Conservation (phyloP, 2,329 filamentous ascomycete genomes). For the Thermomyces lanuginosus region DNA sequence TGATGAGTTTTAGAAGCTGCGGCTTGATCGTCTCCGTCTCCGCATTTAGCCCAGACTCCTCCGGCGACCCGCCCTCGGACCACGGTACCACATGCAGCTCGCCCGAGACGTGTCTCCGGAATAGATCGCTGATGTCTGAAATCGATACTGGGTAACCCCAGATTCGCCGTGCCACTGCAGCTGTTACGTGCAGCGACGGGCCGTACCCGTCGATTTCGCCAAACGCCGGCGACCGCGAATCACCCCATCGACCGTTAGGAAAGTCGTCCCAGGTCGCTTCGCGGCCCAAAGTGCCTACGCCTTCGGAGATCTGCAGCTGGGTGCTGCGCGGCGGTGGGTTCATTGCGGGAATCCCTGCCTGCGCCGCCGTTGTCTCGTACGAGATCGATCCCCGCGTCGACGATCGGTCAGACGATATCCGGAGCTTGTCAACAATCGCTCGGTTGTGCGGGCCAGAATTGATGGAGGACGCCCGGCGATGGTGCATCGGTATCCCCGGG, state of each 20-base stretch:
- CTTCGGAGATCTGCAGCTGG: slow-evolving; percentile 84
- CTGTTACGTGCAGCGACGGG: slow-evolving; percentile 79
- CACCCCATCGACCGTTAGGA: slow-evolving; percentile 89
- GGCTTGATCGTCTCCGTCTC: slow-evolving; percentile 71
- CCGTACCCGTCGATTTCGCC: slow-evolving; percentile 98
- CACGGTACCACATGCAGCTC: slow-evolving; percentile 71
- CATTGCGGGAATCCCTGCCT: slow-evolving; percentile 54
- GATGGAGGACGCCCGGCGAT: slow-evolving; percentile 56
- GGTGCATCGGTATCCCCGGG: slow-evolving; percentile 17
- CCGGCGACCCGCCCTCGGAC: slow-evolving; percentile 62
- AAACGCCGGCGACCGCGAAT: slow-evolving; percentile 81
- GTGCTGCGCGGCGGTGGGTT: slow-evolving; percentile 62
- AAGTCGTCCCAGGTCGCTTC: slow-evolving; percentile 99
- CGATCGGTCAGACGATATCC: slow-evolving; percentile 12
- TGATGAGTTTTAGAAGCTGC: slow-evolving; percentile 60
- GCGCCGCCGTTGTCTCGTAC: slow-evolving; percentile 56
- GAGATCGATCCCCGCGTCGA: slow-evolving; percentile 22
- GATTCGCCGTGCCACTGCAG: slow-evolving; percentile 63
- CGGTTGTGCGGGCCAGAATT: slow-evolving; percentile 77
- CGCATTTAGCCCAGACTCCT: slow-evolving; percentile 32
- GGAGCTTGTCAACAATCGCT: slow-evolving; percentile 55
- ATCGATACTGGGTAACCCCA: slow-evolving; percentile 64
- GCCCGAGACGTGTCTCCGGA: slow-evolving; percentile 65
- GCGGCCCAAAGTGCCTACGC: slow-evolving; percentile 70
- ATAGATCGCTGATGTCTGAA: slow-evolving; percentile 62